These are phyloP conservation scores for Naganishia randhawae DNA, from an alignment of 768 basidiomycete species.

Conservation along the genomic window DNA sequence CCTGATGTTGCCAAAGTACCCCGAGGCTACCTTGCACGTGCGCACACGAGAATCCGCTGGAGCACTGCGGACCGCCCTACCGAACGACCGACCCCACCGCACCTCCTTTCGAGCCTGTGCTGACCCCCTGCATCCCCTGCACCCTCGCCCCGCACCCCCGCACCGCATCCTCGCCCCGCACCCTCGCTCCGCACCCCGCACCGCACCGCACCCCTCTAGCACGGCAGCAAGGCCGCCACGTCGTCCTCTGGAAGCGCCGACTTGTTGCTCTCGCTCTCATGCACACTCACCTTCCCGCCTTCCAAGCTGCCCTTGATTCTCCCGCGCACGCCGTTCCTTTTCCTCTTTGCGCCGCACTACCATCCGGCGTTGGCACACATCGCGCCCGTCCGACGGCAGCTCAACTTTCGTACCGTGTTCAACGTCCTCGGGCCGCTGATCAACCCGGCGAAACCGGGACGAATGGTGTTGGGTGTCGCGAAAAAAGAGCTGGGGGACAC, in stretches of 20 bases:
- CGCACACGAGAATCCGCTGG: too few species aligned
- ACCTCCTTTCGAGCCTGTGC: too few species aligned
- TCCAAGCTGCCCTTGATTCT: slow-evolving; percentile 55
- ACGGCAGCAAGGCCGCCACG: slow-evolving; percentile 75
- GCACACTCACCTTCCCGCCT: slow-evolving; percentile 62
- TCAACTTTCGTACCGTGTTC: slow-evolving; percentile 95
- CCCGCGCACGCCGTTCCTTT: slow-evolving; percentile 68
- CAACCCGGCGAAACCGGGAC: slow-evolving; percentile 78
- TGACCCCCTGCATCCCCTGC: too few species aligned
- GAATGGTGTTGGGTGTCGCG: slow-evolving; percentile 89
- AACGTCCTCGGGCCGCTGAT: slow-evolving; percentile 90
- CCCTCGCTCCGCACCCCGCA: slow-evolving; percentile 22
- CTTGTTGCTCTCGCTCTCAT: slow-evolving; percentile 76
- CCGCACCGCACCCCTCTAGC: slow-evolving; percentile 61
- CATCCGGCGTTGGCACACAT: slow-evolving; percentile 79
- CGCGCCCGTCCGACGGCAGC: slow-evolving; percentile 74
- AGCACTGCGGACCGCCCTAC: too few species aligned
- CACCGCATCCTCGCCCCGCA: background rate
- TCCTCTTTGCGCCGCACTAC: slow-evolving; percentile 90
- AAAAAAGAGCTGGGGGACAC: slow-evolving; percentile 72
- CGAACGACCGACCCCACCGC: too few species aligned
- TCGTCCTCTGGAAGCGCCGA: slow-evolving; percentile 94
- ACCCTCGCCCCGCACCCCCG: background rate
- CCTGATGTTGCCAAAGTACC: too few species aligned
- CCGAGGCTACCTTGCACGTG: too few species aligned